Conservation (phyloP, 495 filamentous ascomycete genomes). For the Penicillium arizonense region DNA sequence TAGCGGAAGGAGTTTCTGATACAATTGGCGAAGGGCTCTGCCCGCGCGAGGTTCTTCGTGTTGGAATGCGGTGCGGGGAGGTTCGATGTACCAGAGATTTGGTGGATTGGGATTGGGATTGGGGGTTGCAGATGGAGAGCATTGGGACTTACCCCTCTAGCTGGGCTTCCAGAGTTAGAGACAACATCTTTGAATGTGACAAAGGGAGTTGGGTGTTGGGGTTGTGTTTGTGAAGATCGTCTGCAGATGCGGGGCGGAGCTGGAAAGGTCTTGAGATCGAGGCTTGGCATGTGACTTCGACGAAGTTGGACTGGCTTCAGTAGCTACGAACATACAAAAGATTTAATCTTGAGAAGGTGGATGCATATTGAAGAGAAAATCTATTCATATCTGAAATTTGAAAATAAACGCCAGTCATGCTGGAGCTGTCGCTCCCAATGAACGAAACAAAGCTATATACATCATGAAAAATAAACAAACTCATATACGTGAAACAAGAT, state of each 20-base stretch:
- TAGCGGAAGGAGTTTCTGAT: constrained; percentile 3
- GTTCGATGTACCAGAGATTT: neutral
- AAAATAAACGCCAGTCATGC: constrained; percentile 37
- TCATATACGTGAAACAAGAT: constrained; percentile 12
- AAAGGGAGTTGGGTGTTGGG: constrained; percentile 2
- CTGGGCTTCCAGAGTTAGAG: constrained; percentile 76
- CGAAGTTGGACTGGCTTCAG: neutral
- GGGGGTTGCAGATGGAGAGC: neutral
- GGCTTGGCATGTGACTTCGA: constrained; percentile 25
- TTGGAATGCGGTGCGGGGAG: constrained; percentile 4
- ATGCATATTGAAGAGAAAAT: neutral
- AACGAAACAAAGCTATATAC: constrained; percentile 24
- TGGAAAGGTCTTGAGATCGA: constrained; percentile 20
- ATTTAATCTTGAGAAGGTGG: neutral
- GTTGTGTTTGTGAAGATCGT: constrained; percentile 4
- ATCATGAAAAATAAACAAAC: constrained; percentile 18
- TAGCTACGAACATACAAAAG: neutral
- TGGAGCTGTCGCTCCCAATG: constrained; percentile 20
- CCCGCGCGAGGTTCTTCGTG: neutral
- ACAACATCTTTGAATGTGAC: constrained; percentile 60
- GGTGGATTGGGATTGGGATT: neutral
- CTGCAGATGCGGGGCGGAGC: constrained; percentile 29
- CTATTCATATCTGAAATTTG: constrained; percentile 8
- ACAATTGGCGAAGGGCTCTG: neutral
- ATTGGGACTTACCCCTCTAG: constrained; percentile 59